A percentile compares a stretch with the other conserved stretches of the same genome.
Evolutionary conservation across 306 rosid genomes (phyloP).

Genomic region (Calophaca sinica): DNA sequence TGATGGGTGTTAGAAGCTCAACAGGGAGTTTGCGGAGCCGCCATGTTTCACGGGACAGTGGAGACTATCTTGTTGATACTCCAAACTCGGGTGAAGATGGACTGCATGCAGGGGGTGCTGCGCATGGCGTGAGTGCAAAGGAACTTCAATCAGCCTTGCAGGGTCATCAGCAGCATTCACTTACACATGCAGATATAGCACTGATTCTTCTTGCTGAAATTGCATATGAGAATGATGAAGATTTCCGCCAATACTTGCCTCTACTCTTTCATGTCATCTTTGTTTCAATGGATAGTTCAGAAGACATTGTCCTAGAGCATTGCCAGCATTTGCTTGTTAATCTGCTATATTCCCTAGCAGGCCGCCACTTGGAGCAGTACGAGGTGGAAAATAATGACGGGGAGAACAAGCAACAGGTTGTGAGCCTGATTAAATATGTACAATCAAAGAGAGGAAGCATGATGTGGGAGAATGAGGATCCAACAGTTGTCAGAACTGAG

Average conservation of each 20-base stretch:
- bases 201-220: slow-evolving; percentile 97
- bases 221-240: slow-evolving; percentile 99
- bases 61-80: slow-evolving; percentile 95
- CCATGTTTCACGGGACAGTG: slow-evolving; percentile 98
- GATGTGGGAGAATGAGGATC: slow-evolving; percentile 99
- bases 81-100: slow-evolving; percentile 99
- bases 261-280: slow-evolving; percentile 95
- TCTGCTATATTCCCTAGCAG: slow-evolving; percentile 94
- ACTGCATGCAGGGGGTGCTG: slow-evolving; percentile 65
- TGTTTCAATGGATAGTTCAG: slow-evolving; percentile 99
- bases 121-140: slow-evolving; percentile 85
- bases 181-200: slow-evolving; percentile 98
- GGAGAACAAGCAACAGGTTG: slow-evolving; percentile 99
- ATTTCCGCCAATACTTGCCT: slow-evolving; percentile 98
- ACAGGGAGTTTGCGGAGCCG: slow-evolving; percentile 97
- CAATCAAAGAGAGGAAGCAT: slow-evolving; percentile 99
- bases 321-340: slow-evolving; percentile 99
- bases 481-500: slow-evolving; percentile 91
- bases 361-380: slow-evolving; percentile 97
- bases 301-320: slow-evolving; percentile 97
- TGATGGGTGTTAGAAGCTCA: slow-evolving; percentile 98
- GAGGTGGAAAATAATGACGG: slow-evolving; percentile 98
- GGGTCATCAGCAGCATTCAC: slow-evolving; percentile 99
- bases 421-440: slow-evolving; percentile 96
- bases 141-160: slow-evolving; percentile 98